A percentile compares a stretch with the other conserved stretches of the same genome.
Evolutionary conservation across 352 stramenopile species (phyloP).

Genomic region (Chrysophaeum taylorii): DNA sequence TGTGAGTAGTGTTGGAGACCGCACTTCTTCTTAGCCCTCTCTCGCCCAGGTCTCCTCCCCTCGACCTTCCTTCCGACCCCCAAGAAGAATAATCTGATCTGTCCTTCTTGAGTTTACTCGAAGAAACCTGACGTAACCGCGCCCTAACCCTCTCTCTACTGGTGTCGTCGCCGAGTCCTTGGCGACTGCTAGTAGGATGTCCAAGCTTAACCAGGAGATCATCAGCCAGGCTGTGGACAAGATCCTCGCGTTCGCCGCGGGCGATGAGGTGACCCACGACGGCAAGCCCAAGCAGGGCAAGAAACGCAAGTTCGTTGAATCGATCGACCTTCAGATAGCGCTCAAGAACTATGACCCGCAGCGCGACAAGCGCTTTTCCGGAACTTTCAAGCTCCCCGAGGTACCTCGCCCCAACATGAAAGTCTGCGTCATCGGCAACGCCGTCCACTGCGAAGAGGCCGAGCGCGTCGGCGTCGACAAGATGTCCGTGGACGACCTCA

Average conservation of each 20-base stretch:
- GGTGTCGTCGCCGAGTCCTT: too few species aligned
- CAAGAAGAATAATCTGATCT: too few species aligned
- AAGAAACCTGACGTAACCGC: too few species aligned
- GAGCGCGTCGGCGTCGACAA: constrained; percentile 93
- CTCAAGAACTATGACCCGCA: constrained; percentile 99
- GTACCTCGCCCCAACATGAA: constrained; percentile 68
- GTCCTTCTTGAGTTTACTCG: too few species aligned
- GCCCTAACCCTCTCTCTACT: too few species aligned
- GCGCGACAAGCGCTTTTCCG: constrained; percentile 99
- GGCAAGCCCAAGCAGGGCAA: constrained; percentile 66
- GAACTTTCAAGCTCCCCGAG: constrained; percentile 95
- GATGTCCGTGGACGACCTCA: constrained; percentile 98
- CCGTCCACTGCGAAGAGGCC: constrained; percentile 93
- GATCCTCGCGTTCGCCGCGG: constrained; percentile 85
- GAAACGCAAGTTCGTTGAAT: constrained; percentile 99
- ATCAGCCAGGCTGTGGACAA: constrained; percentile 87
- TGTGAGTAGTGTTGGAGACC: too few species aligned
- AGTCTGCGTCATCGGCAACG: constrained; percentile 97
- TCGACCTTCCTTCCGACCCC: too few species aligned
- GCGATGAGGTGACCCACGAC: constrained; percentile 71
- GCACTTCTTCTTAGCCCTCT: too few species aligned
- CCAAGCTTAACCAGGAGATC: constrained; percentile 93
- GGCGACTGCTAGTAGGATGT: constrained; percentile 55
- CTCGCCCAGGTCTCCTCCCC: too few species aligned
- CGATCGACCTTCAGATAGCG: constrained; percentile 92